phyloP scores from a whole-genome alignment of 2,329 filamentous ascomycete genomes.

The Didymella sp. region DNA sequence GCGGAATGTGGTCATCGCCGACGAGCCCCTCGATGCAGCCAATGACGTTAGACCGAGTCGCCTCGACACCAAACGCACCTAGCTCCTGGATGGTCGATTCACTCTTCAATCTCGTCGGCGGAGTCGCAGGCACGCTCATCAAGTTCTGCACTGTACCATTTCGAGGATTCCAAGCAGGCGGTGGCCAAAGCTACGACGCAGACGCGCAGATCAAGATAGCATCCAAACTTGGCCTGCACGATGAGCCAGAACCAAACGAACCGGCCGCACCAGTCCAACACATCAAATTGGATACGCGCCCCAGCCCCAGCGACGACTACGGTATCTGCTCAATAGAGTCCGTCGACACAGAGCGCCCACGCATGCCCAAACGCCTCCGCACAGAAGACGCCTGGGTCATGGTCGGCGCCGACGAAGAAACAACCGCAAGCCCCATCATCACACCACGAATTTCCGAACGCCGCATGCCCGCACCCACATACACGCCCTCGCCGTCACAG shows the following conservation, averaged over 20 bases:
- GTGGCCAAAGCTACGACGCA: slow-evolving; percentile 74
- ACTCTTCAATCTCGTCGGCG: slow-evolving; percentile 69
- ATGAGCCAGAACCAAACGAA: slow-evolving; percentile 23
- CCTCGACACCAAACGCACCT: slow-evolving; percentile 28
- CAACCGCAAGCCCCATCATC: slow-evolving; percentile 61
- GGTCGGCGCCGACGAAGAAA: slow-evolving; percentile 55
- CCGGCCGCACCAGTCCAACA: slow-evolving; percentile 31
- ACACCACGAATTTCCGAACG: slow-evolving; percentile 49
- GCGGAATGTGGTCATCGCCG: slow-evolving; percentile 46
- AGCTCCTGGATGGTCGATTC: slow-evolving; percentile 37
- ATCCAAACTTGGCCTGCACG: slow-evolving; percentile 32
- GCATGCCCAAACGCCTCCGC: slow-evolving; percentile 57
- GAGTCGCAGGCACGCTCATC: slow-evolving; percentile 78
- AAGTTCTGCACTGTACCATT: slow-evolving; percentile 81
- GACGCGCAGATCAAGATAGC: slow-evolving; percentile 43
- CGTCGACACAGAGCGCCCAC: slow-evolving; percentile 52
- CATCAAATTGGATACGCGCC: slow-evolving; percentile 23
- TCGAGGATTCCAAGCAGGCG: slow-evolving; percentile 84
- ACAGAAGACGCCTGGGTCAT: slow-evolving; percentile 59
- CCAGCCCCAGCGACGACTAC: slow-evolving; percentile 53
- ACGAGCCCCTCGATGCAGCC: slow-evolving; percentile 32
- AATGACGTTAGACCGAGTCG: slow-evolving; percentile 21
- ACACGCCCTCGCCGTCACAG: slow-evolving; percentile 45
- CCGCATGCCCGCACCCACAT: slow-evolving; percentile 33
- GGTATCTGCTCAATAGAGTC: slow-evolving; percentile 55